phyloP scores from a whole-genome alignment of 2,329 filamentous ascomycete species.

The Neonectria sp. region DNA sequence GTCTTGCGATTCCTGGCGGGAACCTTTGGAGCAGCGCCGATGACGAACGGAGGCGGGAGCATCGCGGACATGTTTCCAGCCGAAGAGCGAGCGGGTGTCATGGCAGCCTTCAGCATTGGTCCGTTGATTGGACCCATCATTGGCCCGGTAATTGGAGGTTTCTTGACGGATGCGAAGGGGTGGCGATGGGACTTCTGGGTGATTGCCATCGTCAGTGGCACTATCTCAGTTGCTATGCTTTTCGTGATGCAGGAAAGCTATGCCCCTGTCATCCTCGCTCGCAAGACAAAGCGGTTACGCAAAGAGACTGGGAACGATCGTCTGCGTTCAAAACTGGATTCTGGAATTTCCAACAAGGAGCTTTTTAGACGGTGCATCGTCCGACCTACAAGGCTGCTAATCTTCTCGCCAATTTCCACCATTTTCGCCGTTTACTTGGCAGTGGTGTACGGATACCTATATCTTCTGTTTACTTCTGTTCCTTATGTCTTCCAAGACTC shows the following conservation, averaged over 20 bases:
- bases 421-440: conserved; percentile 65
- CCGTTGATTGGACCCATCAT: conserved; percentile 57
- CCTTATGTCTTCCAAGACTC: conserved; percentile 61
- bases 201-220: conserved; percentile 66
- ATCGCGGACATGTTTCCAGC: conserved; percentile 54
- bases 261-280: conserved; percentile 53
- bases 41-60: conserved; percentile 69
- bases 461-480: conserved; percentile 70
- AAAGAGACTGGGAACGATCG: conserved; percentile 54
- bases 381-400: conserved; percentile 65
- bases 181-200: conserved; percentile 77
- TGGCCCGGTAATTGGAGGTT: conserved; percentile 66
- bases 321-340: conserved; percentile 64
- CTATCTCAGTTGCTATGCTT: conserved; percentile 49
- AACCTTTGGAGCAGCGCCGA: conserved; percentile 65
- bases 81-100: conserved; percentile 58
- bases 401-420: conserved; percentile 63
- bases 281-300: conserved; percentile 55
- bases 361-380: conserved; percentile 57
- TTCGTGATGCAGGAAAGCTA: conserved; percentile 57
- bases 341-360: conserved; percentile 49
- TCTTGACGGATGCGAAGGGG: conserved; percentile 72
- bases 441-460: conserved; percentile 68
- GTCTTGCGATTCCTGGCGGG: conserved; percentile 68
- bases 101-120: conserved; percentile 72